phyloP scores from a whole-genome alignment of 495 filamentous ascomycete species.

The Talaromyces thailandensis region DNA sequence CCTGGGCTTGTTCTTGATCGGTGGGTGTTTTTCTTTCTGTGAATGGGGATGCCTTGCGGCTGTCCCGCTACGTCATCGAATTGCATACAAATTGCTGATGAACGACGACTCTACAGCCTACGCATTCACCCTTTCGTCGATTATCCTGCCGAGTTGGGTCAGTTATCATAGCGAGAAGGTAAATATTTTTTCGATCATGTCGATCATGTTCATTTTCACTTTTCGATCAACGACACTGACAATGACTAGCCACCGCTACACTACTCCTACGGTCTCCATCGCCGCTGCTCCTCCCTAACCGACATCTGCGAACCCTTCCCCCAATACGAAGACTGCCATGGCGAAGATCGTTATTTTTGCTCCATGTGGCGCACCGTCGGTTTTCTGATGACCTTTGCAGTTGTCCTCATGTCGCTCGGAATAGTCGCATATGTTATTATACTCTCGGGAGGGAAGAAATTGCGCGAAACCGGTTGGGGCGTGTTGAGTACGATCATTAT shows the following conservation, averaged over 20 bases:
- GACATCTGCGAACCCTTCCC: conserved; percentile 51
- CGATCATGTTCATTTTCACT: neutral
- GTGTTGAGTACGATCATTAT: conserved; percentile 55
- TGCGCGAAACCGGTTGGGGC: conserved; percentile 71
- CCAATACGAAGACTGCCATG: conserved; percentile 56
- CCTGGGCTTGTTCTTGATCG: conserved; percentile 48
- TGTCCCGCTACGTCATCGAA: neutral
- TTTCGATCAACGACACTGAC: neutral
- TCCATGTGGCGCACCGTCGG: conserved; percentile 83
- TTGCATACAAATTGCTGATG: neutral
- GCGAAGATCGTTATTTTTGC: conserved; percentile 70
- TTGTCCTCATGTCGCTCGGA: conserved; percentile 65
- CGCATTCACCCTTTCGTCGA: conserved; percentile 64
- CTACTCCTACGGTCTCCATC: conserved; percentile 71
- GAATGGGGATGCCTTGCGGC: neutral
- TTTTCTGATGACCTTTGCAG: conserved; percentile 75
- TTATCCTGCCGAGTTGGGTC: conserved; percentile 73
- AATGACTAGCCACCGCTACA: conserved; percentile 35
- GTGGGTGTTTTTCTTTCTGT: conserved; percentile 38
- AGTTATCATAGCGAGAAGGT: conserved; percentile 58
- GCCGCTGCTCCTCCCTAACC: conserved; percentile 62
- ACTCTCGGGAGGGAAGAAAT: conserved; percentile 64
- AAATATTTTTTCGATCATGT: conserved; percentile 4
- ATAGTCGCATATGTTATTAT: conserved; percentile 68
- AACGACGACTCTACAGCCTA: conserved; percentile 50